A percentile compares a stretch with the other conserved stretches of the same genome.
phyloP scores from a whole-genome alignment of 2,329 filamentous ascomycete species.

The Fusarium miscanthi region DNA sequence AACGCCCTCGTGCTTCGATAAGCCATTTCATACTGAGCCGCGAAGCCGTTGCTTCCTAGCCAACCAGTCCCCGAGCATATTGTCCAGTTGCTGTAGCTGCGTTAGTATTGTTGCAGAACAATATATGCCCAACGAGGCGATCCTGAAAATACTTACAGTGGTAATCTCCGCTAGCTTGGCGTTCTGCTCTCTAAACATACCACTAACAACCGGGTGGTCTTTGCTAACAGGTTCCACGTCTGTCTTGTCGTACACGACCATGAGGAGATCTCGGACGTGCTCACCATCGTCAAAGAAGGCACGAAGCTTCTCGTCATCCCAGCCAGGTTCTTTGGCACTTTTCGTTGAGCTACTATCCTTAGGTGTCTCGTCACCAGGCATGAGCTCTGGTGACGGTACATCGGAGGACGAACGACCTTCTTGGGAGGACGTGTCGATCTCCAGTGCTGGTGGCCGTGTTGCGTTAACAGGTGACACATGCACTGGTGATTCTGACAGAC shows the following conservation, averaged over 20 bases:
- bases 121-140: background rate
- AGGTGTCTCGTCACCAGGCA: slow-evolving; percentile 57
- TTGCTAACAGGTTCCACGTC: slow-evolving; percentile 80
- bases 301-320: slow-evolving; percentile 88
- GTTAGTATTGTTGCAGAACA: slow-evolving; percentile 27
- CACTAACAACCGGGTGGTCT: slow-evolving; percentile 86
- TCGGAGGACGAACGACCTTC: slow-evolving; percentile 73
- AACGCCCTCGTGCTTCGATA: background rate
- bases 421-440: slow-evolving; percentile 77
- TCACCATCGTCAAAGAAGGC: slow-evolving; percentile 91
- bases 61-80: slow-evolving; percentile 86
- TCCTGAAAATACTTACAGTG: slow-evolving; percentile 61
- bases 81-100: slow-evolving; percentile 77
- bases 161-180: slow-evolving; percentile 88
- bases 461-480: slow-evolving; percentile 59
- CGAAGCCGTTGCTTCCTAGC: slow-evolving; percentile 74
- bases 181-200: slow-evolving; percentile 88
- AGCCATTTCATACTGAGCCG: slow-evolving; percentile 55
- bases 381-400: slow-evolving; percentile 72
- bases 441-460: slow-evolving; percentile 72
- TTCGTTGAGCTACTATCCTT: slow-evolving; percentile 53
- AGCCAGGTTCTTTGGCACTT: slow-evolving; percentile 62
- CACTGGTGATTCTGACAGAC: slow-evolving; percentile 75
- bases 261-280: slow-evolving; percentile 88
- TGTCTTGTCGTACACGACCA: slow-evolving; percentile 92